A percentile compares a stretch with the other conserved stretches of the same genome.
Conservation (phyloP, 202 grass and related monocot genomes). For the Carex sylvatica region DNA sequence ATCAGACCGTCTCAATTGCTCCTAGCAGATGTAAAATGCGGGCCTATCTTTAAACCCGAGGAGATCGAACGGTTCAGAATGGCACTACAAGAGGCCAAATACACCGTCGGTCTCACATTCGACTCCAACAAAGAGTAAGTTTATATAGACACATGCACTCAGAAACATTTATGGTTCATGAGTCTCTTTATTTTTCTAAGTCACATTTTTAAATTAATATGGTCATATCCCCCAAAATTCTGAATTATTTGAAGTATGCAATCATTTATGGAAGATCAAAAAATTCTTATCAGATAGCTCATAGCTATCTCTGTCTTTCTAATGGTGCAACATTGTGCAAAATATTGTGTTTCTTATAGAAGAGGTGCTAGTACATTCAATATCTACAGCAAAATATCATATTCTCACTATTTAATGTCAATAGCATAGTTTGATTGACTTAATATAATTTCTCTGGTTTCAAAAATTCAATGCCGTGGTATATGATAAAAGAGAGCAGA, state of each 20-base stretch:
- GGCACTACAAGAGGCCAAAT: slow-evolving; percentile 57
- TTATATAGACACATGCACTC: no score
- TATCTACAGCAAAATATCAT: no score
- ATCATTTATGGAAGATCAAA: not conserved
- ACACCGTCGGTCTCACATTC: slow-evolving; percentile 70
- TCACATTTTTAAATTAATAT: not conserved
- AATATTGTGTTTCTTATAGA: not conserved
- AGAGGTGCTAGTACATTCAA: not conserved
- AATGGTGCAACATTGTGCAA: not conserved
- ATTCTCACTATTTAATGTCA: not conserved
- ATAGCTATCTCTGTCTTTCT: not conserved
- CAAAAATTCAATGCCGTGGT: not conserved
- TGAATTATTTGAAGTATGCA: not conserved
- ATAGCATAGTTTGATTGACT: not conserved
- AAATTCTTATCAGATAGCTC: not conserved
- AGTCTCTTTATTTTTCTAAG: not conserved
- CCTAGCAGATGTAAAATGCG: slow-evolving; percentile 14
- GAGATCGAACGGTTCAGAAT: slow-evolving; percentile 49
- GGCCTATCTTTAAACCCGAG: not conserved
- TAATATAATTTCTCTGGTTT: not conserved
- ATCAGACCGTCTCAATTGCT: slow-evolving; percentile 67
- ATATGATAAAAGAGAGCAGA: not conserved
- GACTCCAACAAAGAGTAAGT: slow-evolving; percentile 60
- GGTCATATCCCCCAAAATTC: not conserved
- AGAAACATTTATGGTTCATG: not conserved